Evolutionary conservation across 2,329 filamentous ascomycete genomes (phyloP), one percentile per base, ranked within the genome.

Genomic region (Grosmannia serpens): DNA sequence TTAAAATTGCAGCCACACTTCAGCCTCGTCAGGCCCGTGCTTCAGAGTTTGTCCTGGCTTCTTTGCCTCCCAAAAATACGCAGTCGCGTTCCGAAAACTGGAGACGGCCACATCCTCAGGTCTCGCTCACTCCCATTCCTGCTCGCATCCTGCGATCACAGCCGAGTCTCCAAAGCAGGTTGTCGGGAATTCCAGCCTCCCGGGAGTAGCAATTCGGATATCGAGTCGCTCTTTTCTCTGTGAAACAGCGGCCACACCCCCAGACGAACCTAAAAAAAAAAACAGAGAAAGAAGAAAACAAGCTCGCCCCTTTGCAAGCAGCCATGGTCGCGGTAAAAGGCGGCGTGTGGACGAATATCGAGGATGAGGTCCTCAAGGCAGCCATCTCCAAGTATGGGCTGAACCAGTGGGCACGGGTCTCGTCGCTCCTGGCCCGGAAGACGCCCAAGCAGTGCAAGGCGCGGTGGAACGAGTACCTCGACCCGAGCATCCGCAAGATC

Each of bases 391-490:
- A 96, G 73, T 96, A 96, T 79, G 91, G 91, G 55, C 81, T 96
- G 62, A 94, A 96, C 70, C 94, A 99, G 75, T 99, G 94, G 94
- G 92, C 94, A 70, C 92, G 94, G 73, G 94, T 97, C 63, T 96
- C 94, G 58, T 97, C 94, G 60, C 83, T 99, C 64, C 86, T 99
- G 64, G 92, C 92, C 70, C 89, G 95, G 69, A 99, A 99, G 74
- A 97, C 94, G 35, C 86, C 94, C 56, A 99, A 99, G 77, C 94
- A 99, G 77, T 99, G 94, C 84, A 99, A 99, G 77, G 92, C 94
- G 61, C 83, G 94, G 76, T 99, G 94, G 94, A 85, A 87, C 70
- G 92, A 99, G 81, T 99, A 94, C 92, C 83, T 99, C 65, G 94
- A 99, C 70, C 94, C 94, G 24, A 89, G 89, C 70, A 97, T 99